Percentiles rank a stretch among this genome's conserved stretches.
These are phyloP conservation scores for Kluyveromyces starmeri DNA, from an alignment of 805 yeast genomes.

Conservation along the genomic window DNA sequence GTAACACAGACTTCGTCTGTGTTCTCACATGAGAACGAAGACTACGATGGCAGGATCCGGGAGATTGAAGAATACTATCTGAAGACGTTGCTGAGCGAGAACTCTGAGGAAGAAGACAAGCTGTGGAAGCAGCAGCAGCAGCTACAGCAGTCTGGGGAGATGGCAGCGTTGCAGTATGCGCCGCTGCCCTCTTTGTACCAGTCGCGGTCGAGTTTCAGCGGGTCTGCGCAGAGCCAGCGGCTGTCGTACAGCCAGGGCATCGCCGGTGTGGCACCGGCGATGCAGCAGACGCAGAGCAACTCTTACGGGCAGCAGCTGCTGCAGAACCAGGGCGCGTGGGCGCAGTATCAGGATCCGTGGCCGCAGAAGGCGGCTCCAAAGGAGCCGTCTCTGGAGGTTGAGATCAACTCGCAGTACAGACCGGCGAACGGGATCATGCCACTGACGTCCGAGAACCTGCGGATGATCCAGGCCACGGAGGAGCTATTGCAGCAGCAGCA, in stretches of 20 bases:
- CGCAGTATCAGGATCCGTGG: constrained; percentile 1
- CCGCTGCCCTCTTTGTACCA: neutral
- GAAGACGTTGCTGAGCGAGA: constrained; percentile 23
- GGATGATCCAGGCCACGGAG: constrained; percentile 6
- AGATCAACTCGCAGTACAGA: constrained; percentile 19
- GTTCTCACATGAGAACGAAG: constrained; percentile 19
- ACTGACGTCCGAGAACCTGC: constrained; percentile 25
- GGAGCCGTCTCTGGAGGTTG: constrained; percentile 19
- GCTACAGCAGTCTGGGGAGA: constrained; percentile 2
- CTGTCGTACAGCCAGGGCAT: no score
- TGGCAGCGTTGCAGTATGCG: neutral
- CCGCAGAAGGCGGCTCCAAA: constrained; percentile 1
- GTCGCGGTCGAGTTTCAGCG: neutral
- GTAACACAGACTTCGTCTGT: constrained; percentile 20
- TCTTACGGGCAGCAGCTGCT: no score
- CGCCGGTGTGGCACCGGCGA: no score
- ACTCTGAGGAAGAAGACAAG: constrained; percentile 7
- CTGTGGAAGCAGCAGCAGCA: constrained; percentile 1
- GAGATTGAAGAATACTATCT: constrained; percentile 30
- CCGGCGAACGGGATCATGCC: constrained; percentile 18
- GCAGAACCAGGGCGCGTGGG: neutral
- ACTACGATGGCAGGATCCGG: constrained; percentile 18
- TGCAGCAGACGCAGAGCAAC: no score
- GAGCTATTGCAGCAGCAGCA: neutral
- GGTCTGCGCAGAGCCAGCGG: neutral